Evolutionary conservation across 352 stramenopile species (phyloP).

Genomic region (Stramenopiles sp.): DNA sequence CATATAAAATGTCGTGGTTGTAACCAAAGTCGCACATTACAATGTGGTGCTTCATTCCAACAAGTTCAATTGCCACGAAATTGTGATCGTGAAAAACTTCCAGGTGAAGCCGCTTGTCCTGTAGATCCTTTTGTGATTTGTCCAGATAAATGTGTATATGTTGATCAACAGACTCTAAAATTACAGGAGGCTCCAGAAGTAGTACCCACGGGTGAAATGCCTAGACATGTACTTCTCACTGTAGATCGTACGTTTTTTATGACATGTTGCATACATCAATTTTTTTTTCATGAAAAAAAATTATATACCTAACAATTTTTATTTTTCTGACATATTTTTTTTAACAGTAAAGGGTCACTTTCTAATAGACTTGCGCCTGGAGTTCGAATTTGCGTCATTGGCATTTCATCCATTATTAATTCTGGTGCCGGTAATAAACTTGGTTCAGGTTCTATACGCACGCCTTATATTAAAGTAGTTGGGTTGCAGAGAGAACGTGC

Average conservation of each 20-base stretch:
- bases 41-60: background rate
- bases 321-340: too few species aligned
- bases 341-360: too few species aligned
- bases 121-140: conserved; percentile 66
- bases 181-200: conserved; percentile 64
- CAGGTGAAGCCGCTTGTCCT: conserved; percentile 20
- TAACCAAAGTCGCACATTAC: conserved; percentile 5
- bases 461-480: conserved; percentile 69
- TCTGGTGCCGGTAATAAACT: conserved; percentile 12
- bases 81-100: conserved; percentile 5
- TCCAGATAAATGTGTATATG: conserved; percentile 61
- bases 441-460: conserved; percentile 25
- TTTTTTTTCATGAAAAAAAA: too few species aligned
- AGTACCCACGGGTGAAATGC: conserved; percentile 92
- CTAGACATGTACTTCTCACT: conserved; percentile 61
- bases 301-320: too few species aligned
- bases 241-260: too few species aligned
- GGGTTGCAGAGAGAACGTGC: conserved; percentile 68
- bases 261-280: too few species aligned
- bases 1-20: conserved; percentile 46
- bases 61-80: conserved; percentile 1
- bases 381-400: conserved; percentile 71
- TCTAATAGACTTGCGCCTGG: conserved; percentile 71
- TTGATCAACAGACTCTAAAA: conserved; percentile 94
- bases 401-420: conserved; percentile 61